These are phyloP conservation scores for Boletus rufocinnamomeus DNA, from an alignment of 768 basidiomycete genomes.

Conservation along the genomic window DNA sequence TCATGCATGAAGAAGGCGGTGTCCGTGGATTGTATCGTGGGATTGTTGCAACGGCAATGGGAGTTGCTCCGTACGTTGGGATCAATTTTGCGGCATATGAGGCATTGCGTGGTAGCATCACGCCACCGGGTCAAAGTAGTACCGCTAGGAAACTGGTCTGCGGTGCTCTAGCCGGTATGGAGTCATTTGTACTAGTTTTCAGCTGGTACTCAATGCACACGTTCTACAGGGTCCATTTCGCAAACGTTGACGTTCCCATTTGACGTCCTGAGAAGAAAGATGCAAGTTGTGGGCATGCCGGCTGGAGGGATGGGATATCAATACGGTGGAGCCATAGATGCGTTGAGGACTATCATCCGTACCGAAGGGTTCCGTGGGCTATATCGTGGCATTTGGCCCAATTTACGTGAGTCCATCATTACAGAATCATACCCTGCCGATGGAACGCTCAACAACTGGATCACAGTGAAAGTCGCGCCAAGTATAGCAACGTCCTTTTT, in stretches of 20 bases:
- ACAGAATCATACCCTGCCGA: slow-evolving; percentile 7
- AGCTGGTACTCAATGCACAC: slow-evolving; percentile 7
- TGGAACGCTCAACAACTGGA: slow-evolving; percentile 12
- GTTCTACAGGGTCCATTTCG: slow-evolving; percentile 71
- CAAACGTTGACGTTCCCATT: slow-evolving; percentile 96
- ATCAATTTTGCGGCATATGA: slow-evolving; percentile 98
- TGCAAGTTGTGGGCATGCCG: slow-evolving; percentile 89
- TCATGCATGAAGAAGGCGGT: slow-evolving; percentile 92
- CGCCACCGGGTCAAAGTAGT: slow-evolving; percentile 77
- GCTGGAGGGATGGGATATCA: slow-evolving; percentile 56
- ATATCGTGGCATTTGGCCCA: slow-evolving; percentile 89
- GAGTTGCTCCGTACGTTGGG: slow-evolving; percentile 88
- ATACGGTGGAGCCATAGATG: slow-evolving; percentile 83
- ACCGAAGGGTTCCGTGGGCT: slow-evolving; percentile 76
- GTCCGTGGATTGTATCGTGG: slow-evolving; percentile 86
- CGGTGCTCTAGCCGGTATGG: slow-evolving; percentile 81
- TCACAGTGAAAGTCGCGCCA: slow-evolving; percentile 83
- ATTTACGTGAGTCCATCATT: slow-evolving; percentile 60
- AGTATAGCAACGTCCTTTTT: slow-evolving; percentile 88
- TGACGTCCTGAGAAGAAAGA: slow-evolving; percentile 91
- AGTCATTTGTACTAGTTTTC: slow-evolving; percentile 1
- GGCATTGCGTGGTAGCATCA: slow-evolving; percentile 69
- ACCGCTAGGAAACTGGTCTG: slow-evolving; percentile 73
- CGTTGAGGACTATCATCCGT: slow-evolving; percentile 63
- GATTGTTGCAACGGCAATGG: slow-evolving; percentile 77